Evolutionary conservation across 192 early-diverging fungal genomes (phyloP), one percentile per base, ranked within the genome.

Genomic region (Coemansia sp.): DNA sequence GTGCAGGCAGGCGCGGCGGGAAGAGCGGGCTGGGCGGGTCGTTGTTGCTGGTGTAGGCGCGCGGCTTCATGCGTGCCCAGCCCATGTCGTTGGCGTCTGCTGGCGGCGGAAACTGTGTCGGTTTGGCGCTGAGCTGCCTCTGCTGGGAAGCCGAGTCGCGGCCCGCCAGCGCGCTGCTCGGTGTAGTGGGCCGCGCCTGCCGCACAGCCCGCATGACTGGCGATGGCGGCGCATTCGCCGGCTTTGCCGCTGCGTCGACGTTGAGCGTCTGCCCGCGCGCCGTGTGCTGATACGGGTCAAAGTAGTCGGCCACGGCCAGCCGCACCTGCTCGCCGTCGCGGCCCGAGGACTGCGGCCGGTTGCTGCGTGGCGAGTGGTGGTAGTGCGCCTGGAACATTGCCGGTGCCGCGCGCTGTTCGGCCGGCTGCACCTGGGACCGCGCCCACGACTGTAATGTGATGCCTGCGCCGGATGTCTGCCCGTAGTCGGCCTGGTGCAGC

Each of bases 391-490:
- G 56, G 39, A 56, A 63, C 48, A 63, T 58, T 20, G 50, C 44
- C n/a, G 60, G 11, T 9, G 55, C 15, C 26, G 47, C 19, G 8
- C 15, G 28, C 52, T 55, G 50, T 14, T 45, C 47, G 42, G 43
- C 15, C 46, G 40, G 62, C 25, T 23, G 62, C 12, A 26, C 31
- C 27, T 75, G 72, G 30, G 61, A 59, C 21, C 64, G 61, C 3
- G 61, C 65, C 72, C 72, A 75, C 26, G 72, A 67, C 64, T 75
- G 72, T 17, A 75, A 52, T 30, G 72, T 64, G 19, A 61, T 53
- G 12, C 70, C 58, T 5, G 25, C 20, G 23, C 42, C 19, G 2
- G 28, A 23, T 21, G 54, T 40, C 11, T 50, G 35, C 10, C 34
- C 35, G 35, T 57, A 46, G 32, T 49, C 53, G 3, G 69, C 69